Conservation (phyloP, 2,329 filamentous ascomycete species). For the Monosporascus sp. region DNA sequence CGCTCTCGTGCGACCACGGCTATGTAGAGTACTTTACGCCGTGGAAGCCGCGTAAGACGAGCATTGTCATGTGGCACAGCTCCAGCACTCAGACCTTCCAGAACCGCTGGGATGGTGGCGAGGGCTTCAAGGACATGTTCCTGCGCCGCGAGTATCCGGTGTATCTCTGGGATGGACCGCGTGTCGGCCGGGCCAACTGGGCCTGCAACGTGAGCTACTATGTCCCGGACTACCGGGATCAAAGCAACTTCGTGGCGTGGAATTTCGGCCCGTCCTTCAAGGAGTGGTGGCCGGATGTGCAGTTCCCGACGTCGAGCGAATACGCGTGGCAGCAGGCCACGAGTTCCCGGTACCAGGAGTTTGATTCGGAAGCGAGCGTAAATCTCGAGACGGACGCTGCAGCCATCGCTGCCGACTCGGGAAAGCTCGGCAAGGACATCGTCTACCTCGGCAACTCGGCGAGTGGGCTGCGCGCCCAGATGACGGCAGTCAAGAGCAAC, state of each 20-base stretch:
- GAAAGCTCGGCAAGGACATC: slow-evolving; percentile 23
- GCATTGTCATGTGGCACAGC: slow-evolving; percentile 34
- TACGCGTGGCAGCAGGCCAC: slow-evolving; percentile 31
- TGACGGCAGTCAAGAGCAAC: slow-evolving; percentile 29
- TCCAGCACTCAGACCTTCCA: slow-evolving; percentile 32
- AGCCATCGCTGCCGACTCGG: slow-evolving; percentile 29
- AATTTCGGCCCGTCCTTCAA: slow-evolving; percentile 28
- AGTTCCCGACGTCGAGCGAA: slow-evolving; percentile 27
- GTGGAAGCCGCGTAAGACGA: slow-evolving; percentile 26
- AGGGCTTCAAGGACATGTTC: slow-evolving; percentile 35
- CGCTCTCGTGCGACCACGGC: slow-evolving; percentile 33
- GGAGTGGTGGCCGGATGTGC: slow-evolving; percentile 29
- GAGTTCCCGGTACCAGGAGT: slow-evolving; percentile 30
- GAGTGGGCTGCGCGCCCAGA: slow-evolving; percentile 26
- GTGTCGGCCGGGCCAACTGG: slow-evolving; percentile 32
- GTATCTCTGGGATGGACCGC: slow-evolving; percentile 33
- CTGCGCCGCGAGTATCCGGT: slow-evolving; percentile 32
- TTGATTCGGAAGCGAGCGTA: slow-evolving; percentile 28
- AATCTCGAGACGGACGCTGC: slow-evolving; percentile 29
- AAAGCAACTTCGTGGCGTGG: slow-evolving; percentile 30
- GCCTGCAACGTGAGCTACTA: slow-evolving; percentile 27
- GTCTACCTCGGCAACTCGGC: slow-evolving; percentile 32
- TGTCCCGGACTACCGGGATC: slow-evolving; percentile 26
- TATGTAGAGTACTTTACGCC: slow-evolving; percentile 35
- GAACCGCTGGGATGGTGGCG: slow-evolving; percentile 33